Evolutionary conservation across 2,329 filamentous ascomycete genomes (phyloP).

Genomic region (Hymenoscyphus albidus): DNA sequence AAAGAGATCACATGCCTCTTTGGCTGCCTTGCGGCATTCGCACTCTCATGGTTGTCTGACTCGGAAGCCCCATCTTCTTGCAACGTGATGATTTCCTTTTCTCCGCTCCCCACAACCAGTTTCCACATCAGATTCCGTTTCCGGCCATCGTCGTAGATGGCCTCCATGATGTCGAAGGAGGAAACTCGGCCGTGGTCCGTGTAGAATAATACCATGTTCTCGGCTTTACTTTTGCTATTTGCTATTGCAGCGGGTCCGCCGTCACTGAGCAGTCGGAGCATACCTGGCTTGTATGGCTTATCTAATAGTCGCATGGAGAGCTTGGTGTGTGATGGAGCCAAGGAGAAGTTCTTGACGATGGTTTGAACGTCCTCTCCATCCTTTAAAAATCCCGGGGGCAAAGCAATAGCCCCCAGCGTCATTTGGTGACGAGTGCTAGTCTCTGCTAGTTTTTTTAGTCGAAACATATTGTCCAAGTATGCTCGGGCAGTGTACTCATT

Average conservation of each 20-base stretch:
- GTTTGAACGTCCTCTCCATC: conserved; percentile 45
- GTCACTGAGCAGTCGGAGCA: conserved; percentile 37
- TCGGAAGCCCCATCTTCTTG: conserved; percentile 6
- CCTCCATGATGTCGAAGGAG: conserved; percentile 19
- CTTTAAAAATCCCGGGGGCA: conserved; percentile 41
- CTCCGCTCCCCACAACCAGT: conserved; percentile 19
- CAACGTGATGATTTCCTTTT: conserved; percentile 15
- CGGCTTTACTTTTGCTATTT: conserved; percentile 19
- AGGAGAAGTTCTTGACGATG: conserved; percentile 47
- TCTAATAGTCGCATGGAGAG: conserved; percentile 35
- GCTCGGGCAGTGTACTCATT: conserved; percentile 53
- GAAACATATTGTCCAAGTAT: conserved; percentile 54
- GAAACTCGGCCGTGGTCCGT: conserved; percentile 23
- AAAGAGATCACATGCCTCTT: conserved; percentile 33
- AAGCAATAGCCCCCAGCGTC: conserved; percentile 41
- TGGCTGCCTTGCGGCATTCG: conserved; percentile 9
- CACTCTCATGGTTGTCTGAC: not conserved
- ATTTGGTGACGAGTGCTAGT: conserved; percentile 34
- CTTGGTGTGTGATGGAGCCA: conserved; percentile 42
- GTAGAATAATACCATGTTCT: conserved; percentile 32
- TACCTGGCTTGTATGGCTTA: conserved; percentile 34
- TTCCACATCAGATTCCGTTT: conserved; percentile 34
- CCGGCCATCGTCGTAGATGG: conserved; percentile 30
- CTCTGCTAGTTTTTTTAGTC: conserved; percentile 47
- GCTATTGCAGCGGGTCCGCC: conserved; percentile 31